Evolutionary conservation across 164 flowering plant genomes (phyloP), one percentile per base, ranked within the genome.

Genomic region (Aristolochia californica): DNA sequence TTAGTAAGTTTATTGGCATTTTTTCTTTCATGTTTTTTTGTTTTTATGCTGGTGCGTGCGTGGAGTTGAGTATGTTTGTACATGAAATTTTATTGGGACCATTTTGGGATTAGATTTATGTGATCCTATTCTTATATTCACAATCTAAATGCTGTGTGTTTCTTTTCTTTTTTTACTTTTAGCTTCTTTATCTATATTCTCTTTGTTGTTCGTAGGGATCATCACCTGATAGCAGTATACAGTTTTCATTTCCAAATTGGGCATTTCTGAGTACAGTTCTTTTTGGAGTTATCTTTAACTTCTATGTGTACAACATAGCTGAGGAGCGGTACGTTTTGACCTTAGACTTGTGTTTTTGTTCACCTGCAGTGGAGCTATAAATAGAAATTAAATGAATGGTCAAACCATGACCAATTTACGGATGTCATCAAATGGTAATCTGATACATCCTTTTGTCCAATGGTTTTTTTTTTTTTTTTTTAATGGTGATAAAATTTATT

Each of bases 261-360:
- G 82, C 90, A 15, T 81, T 78, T 68, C 55, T 77, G 45, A 85
- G 95, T 74, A 79, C 83, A 51, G 76, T 80, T 58, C 59, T 87
- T 26, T 93, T 93, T 70, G 99, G 99, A 52, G 56, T 87, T 40
- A 73, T 93, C 53, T 74, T 93, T 70, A 85, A 81, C 68, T 93
- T 80, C 75, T 89, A 89, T 65, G 70, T 93, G 58, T 97, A 93
- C 72, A 87, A 74, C 62, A 77, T 93, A 50, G 97, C 99, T 50
- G 99, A 93, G 63, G 99, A 89, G 73, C 87, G 95, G 99, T 93
- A 83, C 21, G 47, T 57, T 54, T n/a, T 45, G 62, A 17, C 50
- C 22, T 4, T n/a, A n/a, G n/a, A n/a, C n/a, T n/a, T 47, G 20
- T 47, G 22, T 5, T 20, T 20, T n/a, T 47, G 12, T 47, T 47